Base-by-base conservation (phyloP, 768 basidiomycete genomes). In the Termitomyces sp. region DNA sequence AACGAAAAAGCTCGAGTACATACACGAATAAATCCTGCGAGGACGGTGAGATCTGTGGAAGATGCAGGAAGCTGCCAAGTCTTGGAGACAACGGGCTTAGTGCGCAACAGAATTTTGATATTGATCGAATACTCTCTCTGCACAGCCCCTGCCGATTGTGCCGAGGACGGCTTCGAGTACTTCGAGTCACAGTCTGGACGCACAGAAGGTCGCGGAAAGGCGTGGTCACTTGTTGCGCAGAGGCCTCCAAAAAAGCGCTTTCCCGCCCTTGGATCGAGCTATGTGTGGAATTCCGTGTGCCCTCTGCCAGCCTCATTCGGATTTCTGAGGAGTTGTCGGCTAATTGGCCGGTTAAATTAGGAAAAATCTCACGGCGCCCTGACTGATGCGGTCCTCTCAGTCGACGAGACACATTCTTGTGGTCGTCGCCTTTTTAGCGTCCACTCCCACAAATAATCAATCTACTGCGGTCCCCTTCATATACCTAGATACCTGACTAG, bases 341-440 rank as follows among this genome's bases (percentile, higher is more conserved):
- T 28, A 4, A 28, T 28, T 28, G 28, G 28, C 4, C 28, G 8
- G 1, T 18, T 32, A 32, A 49, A 28, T 53, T 22, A 22, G 33
- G 35, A 24, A 12, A 22, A 38, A 16, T 39, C 40, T 32, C 60
- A 62, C 59, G 28, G 58, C 60, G 52, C 49, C 38, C 18, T 40
- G 64, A 66, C 65, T 56, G 65, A 38, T 63, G 59, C 51, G 65
- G 65, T 66, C 44, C 65, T 61, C 65, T n/a, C 16, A 36, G 36
- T n/a, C 18, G 39, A 16, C 38, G 18, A 42, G 35, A 11, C 15
- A 12, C 15, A 2, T 28, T 28, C 28, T n/a, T n/a, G 28, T 28
- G 46, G 45, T 40, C 35, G 22, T 39, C 44, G 7, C 11, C 36
- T 52, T 42, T 40, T 42, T 38, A 55, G 18, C 18, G 28, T 32